phyloP scores from a whole-genome alignment of 2,329 filamentous ascomycete genomes.

The Fulvia fulva region DNA sequence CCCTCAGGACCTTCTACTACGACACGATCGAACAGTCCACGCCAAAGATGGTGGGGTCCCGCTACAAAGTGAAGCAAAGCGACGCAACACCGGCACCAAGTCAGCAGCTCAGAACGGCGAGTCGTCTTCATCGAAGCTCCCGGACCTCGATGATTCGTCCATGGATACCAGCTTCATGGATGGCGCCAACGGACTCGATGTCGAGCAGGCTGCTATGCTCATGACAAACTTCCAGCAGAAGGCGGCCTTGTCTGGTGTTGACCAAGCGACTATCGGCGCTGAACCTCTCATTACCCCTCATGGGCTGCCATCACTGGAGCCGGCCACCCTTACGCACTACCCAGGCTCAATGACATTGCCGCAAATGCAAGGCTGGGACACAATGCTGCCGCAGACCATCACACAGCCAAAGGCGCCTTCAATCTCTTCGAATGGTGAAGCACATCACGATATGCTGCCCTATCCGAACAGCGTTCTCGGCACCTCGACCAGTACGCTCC shows the following conservation, averaged over 20 bases:
- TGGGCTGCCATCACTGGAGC: constrained; percentile 69
- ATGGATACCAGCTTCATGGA: constrained; percentile 84
- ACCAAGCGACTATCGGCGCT: constrained; percentile 45
- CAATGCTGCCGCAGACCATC: constrained; percentile 69
- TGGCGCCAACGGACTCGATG: constrained; percentile 86
- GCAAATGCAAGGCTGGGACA: constrained; percentile 81
- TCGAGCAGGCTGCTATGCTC: constrained; percentile 96
- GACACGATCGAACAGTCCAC: constrained; percentile 97
- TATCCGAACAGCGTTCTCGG: constrained; percentile 26
- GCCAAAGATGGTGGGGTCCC: constrained; percentile 95
- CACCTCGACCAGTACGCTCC: constrained; percentile 46
- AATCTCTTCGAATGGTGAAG: constrained; percentile 51
- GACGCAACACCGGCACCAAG: constrained; percentile 49
- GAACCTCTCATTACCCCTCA: constrained; percentile 71
- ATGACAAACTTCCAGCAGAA: constrained; percentile 98
- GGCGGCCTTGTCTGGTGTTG: constrained; percentile 69
- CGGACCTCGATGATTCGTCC: constrained; percentile 78
- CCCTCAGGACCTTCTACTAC: constrained; percentile 71
- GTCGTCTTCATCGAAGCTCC: constrained; percentile 63
- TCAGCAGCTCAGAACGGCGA: constrained; percentile 39
- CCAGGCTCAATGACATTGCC: constrained; percentile 74
- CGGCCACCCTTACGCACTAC: constrained; percentile 62
- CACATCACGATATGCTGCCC: constrained; percentile 52
- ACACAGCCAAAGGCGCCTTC: constrained; percentile 70
- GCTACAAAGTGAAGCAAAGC: constrained; percentile 90